Evolutionary conservation across 768 basidiomycete species (phyloP), one percentile per base, ranked within the genome.

Genomic region (Suillus hirtellus): DNA sequence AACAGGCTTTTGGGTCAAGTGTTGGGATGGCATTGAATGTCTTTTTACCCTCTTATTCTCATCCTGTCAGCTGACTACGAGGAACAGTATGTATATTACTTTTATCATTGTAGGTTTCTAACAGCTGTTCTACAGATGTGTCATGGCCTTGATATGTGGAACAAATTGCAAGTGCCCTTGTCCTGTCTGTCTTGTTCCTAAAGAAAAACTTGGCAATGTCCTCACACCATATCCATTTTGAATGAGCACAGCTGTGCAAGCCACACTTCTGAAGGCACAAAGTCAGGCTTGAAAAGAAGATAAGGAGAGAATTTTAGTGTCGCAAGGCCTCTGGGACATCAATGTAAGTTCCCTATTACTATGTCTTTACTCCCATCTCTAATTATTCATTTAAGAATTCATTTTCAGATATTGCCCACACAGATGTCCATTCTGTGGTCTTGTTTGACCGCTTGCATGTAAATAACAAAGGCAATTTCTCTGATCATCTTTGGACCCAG

Each of bases 21-120:
- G 77, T 67, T 75, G 71, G 14, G 77, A 79, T 66, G 66, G 60
- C 0, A 63, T 76, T 12, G 9, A 53, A 2, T 71, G 71, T 0
- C 63, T 37, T 61, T 82, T 0, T 81, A 69, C 56, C 79, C 79
- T 2, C n/a, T 66, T 9, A 62, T 66, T 53, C 54, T 66, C 8
- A 77, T 80, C 7, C 59, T 80, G 1, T 76, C 75, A 21, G 74
- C 78, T 34, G 80, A 82, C 56, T 83, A 80, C 63, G 77, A 81
- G 64, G 80, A 83, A 69, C 76, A 77, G 81, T 82, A 72, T 27
- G 78, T 65, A 40, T 12, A 12, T 42, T 24, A 2, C 55, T 6
- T 38, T 37, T 19, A 5, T 37, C 42, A 19, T 15, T 24, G 2
- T 49, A 31, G 42, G n/a, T 44, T 55, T 8, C n/a, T 40, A 58